These are phyloP conservation scores for Panellus pusillus DNA, from an alignment of 768 basidiomycete species.

Conservation along the genomic window DNA sequence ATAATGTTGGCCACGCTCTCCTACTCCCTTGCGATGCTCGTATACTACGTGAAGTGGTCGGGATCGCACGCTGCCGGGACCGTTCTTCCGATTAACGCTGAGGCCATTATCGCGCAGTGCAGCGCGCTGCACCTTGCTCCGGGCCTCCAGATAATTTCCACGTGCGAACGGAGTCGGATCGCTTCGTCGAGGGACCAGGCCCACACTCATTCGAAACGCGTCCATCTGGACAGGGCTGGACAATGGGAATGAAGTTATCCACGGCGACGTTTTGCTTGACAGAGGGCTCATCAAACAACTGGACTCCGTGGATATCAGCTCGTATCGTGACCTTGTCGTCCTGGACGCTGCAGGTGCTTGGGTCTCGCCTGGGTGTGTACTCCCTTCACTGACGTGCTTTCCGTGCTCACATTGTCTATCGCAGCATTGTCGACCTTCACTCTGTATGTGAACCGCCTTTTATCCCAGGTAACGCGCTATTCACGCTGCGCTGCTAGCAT, in stretches of 20 bases:
- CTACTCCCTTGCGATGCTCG: conserved; percentile 1
- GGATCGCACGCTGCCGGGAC: background rate
- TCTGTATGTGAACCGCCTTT: conserved; percentile 24
- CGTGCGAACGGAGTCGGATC: conserved; percentile 46
- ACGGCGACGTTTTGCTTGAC: conserved; percentile 61
- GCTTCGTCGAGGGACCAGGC: conserved; percentile 49
- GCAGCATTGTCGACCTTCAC: conserved; percentile 52
- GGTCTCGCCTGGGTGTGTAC: conserved; percentile 56
- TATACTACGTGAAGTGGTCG: conserved; percentile 26
- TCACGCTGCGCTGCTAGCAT: conserved; percentile 29
- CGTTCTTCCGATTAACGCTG: conserved; percentile 8
- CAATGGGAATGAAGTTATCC: conserved; percentile 54
- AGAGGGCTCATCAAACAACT: conserved; percentile 62
- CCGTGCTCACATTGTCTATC: conserved; percentile 22
- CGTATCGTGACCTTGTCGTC: conserved; percentile 27
- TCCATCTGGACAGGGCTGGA: conserved; percentile 75
- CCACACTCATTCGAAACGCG: conserved; percentile 63
- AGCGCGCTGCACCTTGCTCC: conserved; percentile 8
- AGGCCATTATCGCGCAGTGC: conserved; percentile 9
- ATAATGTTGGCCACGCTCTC: background rate
- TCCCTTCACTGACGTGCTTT: conserved; percentile 26
- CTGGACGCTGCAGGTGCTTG: conserved; percentile 66
- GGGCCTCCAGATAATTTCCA: conserved; percentile 35
- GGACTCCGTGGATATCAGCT: conserved; percentile 35
- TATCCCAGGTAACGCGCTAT: too few species aligned